Base-by-base conservation (phyloP, 371 early-diverging fungal species). In the Phascolomyces articulosus region DNA sequence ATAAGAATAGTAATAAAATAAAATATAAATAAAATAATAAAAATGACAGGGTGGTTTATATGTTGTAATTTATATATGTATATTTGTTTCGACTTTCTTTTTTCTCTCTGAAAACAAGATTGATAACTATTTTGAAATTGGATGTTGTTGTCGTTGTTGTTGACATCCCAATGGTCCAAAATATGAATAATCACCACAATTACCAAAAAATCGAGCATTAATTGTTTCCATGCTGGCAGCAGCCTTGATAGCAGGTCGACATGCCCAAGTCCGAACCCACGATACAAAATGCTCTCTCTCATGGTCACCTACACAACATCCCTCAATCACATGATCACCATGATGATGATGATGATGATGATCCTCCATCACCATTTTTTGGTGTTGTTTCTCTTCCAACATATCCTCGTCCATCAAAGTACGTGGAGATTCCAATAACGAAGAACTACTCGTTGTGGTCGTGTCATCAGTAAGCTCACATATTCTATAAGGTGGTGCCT, bases 111-210 rank as follows among this genome's bases (percentile, higher is more conserved):
- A n/a, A 34, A 34, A 34, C 0, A 34, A 34, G 34, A 34, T 23
- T 20, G 51, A 51, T n/a, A 18, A 44, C 13, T 38, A 38, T 38
- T 13, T 38, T 13, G 38, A 38, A 44, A 13, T 44, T 18, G 15
- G 44, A 44, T 6, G 16, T 47, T 6, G 47, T 20, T 6, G 47
- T 20, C 6, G 21, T 16, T 13, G 8, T 47, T 47, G 21, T 20
- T 47, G n/a, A 20, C n/a, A n/a, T 24, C 56, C 63, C 13, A 63
- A 38, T 13, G 28, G 63, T 29, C 64, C 64, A 58, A 64, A 64
- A 23, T 64, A 64, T 21, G 64, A 64, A 49, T 64, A 64, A 23
- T 64, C 64, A 31, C 64, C 64, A 58, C 44, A 57, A 29, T 47
- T 4, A 51, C 51, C 51, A 24, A 51, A 51, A 24, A 51, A 51